Base-by-base conservation (phyloP, 2,329 filamentous ascomycete species). In the Colletotrichum sansevieriae region DNA sequence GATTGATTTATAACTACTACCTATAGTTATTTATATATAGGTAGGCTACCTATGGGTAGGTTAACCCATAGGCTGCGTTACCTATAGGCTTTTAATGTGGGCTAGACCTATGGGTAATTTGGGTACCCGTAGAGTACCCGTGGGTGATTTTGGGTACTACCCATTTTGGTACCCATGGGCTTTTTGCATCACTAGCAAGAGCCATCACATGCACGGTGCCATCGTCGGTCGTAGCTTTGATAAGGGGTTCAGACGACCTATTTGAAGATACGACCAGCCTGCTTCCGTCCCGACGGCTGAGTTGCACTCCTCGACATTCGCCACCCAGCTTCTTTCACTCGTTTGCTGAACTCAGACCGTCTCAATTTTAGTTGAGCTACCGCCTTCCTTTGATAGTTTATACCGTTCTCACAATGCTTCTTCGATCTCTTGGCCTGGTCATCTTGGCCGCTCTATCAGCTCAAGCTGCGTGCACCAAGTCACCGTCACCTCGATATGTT, bases 401-500 rank as follows among this genome's bases (percentile, higher is more conserved):
- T 25, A 10, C 7, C 20, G 33, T 33, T 20, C 12, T 60, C 22
- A 44, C 47, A 56, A 68, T 68, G 61, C 18, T 68, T n/a, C 49
- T 65, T 15, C 47, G 56, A 47, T 55, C 61, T 9, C 10, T 65
- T 49, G 55, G 65, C 33, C n/a, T 68, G 29, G 60, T 29, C 29
- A 49, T 52, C 35, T 29, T 59, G 65, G 47, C 65, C 18, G 55
- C 47, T 15, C 13, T 65, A 47, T 55, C 55, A 29, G 61, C 43
- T 13, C 41, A 65, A 10, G 55, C 47, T 20, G 20, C 47, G 8
- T 59, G 61, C 13, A 22, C 15, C 12, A 39, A 47, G 12, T 69
- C 66, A 18, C 71, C 74, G 3, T 47, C 71, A n/a, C 73, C 76
- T 0, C 71, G 74, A 43, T 78, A 76, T 62, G 66, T 77, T 70